Evolutionary conservation across 345 rosid genomes (phyloP), one percentile per base, ranked within the genome.

Genomic region (Passiflora organensis): DNA sequence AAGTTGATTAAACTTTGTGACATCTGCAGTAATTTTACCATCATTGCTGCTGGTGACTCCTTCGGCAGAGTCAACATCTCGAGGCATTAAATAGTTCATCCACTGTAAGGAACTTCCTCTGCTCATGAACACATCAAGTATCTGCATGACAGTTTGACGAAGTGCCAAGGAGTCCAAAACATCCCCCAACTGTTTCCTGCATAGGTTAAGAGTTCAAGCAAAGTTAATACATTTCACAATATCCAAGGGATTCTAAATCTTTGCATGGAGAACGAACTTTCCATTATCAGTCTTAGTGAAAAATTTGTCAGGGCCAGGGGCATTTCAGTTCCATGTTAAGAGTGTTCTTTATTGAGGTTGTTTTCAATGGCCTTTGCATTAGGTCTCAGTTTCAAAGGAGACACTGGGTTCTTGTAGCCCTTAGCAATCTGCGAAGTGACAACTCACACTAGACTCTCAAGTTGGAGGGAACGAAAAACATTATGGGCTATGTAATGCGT

Each of bases 131-230:
- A 59, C 71, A 70, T 93, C 74, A 8, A 89, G 72, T 67, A 89
- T 83, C 74, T 76, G 87, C 64, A 76, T 63, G 56, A 86, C 48
- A 20, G 84, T 85, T 69, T 82, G 84, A 54, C 72, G 82, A 45
- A 93, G 73, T 12, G 50, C 56, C 10, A 41, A 47, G 47, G 75
- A 55, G 73, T 77, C 65, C 68, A 89, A 77, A 47, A 72, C 42
- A 65, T 86, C 99, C 37, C 74, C 78, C 57, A 93, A 73, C 68
- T 84, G 89, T 78, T 80, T 89, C 61, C 99, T 93, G 91, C 77
- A 75, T 16, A 53, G 36, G 58, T 51, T 24, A 51, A 46, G 14
- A 15, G n/a, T 1, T 15, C 5, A 41, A 41, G 13, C 34, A 28
- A 3, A 28, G 34, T 28, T 2, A 28, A 28, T 28, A 2, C 8